A percentile compares a stretch with the other conserved stretches of the same genome.
Conservation (phyloP, 192 early-diverging fungal species). For the Entophlyctis luteolus region DNA sequence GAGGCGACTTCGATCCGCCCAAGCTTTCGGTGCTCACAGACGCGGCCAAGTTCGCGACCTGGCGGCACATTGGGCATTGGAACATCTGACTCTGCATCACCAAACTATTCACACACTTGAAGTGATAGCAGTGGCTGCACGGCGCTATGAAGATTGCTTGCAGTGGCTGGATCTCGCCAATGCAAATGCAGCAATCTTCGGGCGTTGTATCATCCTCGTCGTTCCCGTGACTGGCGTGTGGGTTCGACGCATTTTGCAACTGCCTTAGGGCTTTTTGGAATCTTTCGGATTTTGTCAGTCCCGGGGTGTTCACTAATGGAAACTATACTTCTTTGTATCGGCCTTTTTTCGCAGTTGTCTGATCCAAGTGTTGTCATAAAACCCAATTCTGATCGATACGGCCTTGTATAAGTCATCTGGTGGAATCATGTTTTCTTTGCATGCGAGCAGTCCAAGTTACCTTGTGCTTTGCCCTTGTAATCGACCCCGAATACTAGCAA, state of each 20-base stretch:
- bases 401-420: conserved; percentile 48
- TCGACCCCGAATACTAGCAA: conserved; percentile 57
- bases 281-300: conserved; percentile 28
- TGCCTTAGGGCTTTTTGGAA: conserved; percentile 46
- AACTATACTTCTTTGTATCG: conserved; percentile 47
- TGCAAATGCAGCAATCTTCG: conserved; percentile 60
- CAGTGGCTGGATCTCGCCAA: conserved; percentile 49
- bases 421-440: not conserved
- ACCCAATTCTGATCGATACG: conserved; percentile 43
- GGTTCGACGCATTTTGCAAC: conserved; percentile 55
- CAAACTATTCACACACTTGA: conserved; percentile 53
- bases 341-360: conserved; percentile 44
- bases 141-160: conserved; percentile 62
- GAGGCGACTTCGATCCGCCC: conserved; percentile 19
- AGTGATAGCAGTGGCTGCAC: conserved; percentile 65
- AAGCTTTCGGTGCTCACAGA: conserved; percentile 47
- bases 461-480: conserved; percentile 56
- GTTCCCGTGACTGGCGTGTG: conserved; percentile 31
- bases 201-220: conserved; percentile 35
- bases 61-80: conserved; percentile 60
- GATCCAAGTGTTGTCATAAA: conserved; percentile 53
- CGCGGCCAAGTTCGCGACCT: conserved; percentile 59
- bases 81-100: conserved; percentile 54
- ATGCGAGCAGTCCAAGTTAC: conserved; percentile 19
- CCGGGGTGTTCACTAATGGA: not conserved